Evolutionary conservation across 1,284 basidiomycete species (phyloP), one percentile per base, ranked within the genome.

Genomic region (Wolfiporia cocos): DNA sequence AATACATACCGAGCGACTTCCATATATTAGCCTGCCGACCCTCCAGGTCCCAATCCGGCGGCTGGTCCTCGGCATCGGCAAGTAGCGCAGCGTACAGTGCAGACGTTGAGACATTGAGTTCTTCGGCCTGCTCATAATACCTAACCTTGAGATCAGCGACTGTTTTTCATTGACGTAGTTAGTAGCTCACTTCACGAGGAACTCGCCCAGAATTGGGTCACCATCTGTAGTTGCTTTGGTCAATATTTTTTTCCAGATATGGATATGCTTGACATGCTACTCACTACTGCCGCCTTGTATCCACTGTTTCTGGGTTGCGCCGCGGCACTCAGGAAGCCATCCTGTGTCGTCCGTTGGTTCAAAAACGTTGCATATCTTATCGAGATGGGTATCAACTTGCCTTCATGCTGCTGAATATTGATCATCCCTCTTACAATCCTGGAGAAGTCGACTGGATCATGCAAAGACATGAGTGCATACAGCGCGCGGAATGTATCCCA

Each of bases 401-500:
- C 79, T 71, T 83, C 78, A 46, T 81, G 67, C 47, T 74, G 71
- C 52, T 81, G 78, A 24, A 83, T 81, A 55, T 81, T 73, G 43
- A 83, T 74, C 71, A 78, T 73, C 0, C 74, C 77, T 9, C 76
- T 64, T 1, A 81, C 76, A 39, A 81, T 79, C 15, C 63, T 62
- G 0, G 78, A 66, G 52, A 78, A 80, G 9, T 65, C 71, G 21
- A 62, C 64, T 1, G 78, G 77, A 50, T 80, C 78, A 42, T 81
- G 77, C n/a, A 81, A 62, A 0, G 76, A 73, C 68, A 74, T 73
- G 23, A 79, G 62, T 1, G 78, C 72, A 51, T 71, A 81, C 2
- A 81, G 58, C 0, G 76, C 78, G 12, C 78, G 67, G 53, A 73
- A 81, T 0, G 78, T 81, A 48, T 83, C 79, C 80, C 78, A 81